These are phyloP conservation scores for Fusarium sp. DNA, from an alignment of 2,329 filamentous ascomycete genomes.

Conservation along the genomic window DNA sequence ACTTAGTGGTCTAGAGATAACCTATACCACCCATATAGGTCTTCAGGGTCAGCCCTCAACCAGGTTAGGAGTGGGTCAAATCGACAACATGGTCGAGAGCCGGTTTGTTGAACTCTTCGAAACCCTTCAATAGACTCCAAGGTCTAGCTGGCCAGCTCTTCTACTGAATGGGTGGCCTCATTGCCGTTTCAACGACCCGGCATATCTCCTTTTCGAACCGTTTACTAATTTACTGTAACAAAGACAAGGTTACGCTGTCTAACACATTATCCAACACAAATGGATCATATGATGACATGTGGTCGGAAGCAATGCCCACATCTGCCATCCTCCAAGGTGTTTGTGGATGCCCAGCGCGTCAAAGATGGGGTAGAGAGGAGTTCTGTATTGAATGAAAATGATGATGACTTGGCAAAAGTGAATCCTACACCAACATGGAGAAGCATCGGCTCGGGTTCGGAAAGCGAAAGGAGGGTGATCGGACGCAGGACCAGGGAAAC, in stretches of 20 bases:
- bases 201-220: background rate
- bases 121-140: background rate
- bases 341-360: background rate
- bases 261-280: background rate
- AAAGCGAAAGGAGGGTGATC: background rate
- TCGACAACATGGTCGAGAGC: background rate
- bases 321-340: background rate
- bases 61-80: background rate
- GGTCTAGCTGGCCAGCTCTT: background rate
- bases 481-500: background rate
- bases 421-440: background rate
- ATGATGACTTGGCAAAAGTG: background rate
- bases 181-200: background rate
- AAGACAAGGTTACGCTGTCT: background rate
- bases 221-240: background rate
- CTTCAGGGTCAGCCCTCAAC: background rate
- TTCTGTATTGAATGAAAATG: background rate
- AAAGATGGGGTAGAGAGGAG: background rate
- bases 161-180: background rate
- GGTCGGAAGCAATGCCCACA: conserved; percentile 1
- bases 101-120: background rate
- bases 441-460: conserved; percentile 19
- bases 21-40: background rate
- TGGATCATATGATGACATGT: background rate
- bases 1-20: background rate